Percentiles rank a stretch among this genome's conserved stretches.
These are phyloP conservation scores for Hericium erinaceus DNA, from an alignment of 768 basidiomycete genomes.

Conservation along the genomic window DNA sequence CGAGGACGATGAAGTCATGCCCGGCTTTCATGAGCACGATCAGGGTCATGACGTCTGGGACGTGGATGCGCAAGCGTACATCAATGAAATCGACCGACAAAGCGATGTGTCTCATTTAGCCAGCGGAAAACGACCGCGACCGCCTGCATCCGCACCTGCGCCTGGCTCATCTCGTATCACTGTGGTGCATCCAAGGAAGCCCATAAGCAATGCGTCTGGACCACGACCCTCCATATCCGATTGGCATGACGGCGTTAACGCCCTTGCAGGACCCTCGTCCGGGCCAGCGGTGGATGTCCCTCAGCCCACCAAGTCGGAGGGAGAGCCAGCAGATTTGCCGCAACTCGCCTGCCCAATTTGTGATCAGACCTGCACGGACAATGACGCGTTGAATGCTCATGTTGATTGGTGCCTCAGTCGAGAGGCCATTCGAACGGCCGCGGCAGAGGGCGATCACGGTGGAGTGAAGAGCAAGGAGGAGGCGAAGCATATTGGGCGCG, in stretches of 20 bases:
- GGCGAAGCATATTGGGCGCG: slow-evolving; percentile 1
- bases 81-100: neutral
- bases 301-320: neutral
- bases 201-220: no score
- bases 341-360: slow-evolving; percentile 65
- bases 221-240: neutral
- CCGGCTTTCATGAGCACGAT: slow-evolving; percentile 44
- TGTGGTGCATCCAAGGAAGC: neutral
- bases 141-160: slow-evolving; percentile 1
- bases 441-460: slow-evolving; percentile 41
- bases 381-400: slow-evolving; percentile 76
- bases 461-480: neutral
- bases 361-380: slow-evolving; percentile 53
- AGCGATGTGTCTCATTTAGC: slow-evolving; percentile 4
- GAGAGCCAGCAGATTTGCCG: slow-evolving; percentile 4
- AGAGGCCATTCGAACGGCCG: slow-evolving; percentile 48
- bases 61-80: neutral
- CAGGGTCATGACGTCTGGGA: slow-evolving; percentile 9
- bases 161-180: neutral
- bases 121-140: slow-evolving; percentile 4
- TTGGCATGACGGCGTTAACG: neutral
- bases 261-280: neutral
- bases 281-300: neutral
- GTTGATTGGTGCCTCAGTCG: slow-evolving; percentile 84
- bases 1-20: slow-evolving; percentile 32